Base-by-base conservation (phyloP, 495 filamentous ascomycete genomes). In the Chaetomium tenue region DNA sequence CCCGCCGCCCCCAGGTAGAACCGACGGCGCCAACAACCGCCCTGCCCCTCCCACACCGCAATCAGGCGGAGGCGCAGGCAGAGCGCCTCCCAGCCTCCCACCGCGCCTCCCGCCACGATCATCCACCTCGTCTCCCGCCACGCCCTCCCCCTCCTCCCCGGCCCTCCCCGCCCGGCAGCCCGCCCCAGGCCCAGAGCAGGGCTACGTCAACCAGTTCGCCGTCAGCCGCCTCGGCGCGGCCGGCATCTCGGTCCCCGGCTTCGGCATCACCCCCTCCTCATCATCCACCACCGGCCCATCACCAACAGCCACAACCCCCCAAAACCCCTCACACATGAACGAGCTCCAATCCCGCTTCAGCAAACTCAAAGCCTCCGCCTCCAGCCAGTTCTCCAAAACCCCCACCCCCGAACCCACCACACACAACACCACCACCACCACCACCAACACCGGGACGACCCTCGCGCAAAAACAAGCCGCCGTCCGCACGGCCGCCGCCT, bases 161-260 rank as follows among this genome's bases (percentile, higher is more conserved):
- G 66, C 62, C 48, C 71, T 60, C 28, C 75, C 67, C 48, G 58
- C 63, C 67, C 47, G 63, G 62, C 53, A 58, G 44, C 37, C 22
- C 50, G 11, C 53, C n/a, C 62, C 62, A 7, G 33, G 23, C 22
- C 54, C 54, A n/a, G 20, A 6, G 1, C 62, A 58, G 33, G 54
- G 71, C 72, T 82, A 72, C 48, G 69, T 93, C 26, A 93, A 93
- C 63, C 88, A 91, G 70, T 83, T 79, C 3, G 84, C 91, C 20
- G 71, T 90, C 40, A 79, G 77, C 42, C 82, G 91, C 25, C 81
- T 98, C 8, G 83, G 88, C 20, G 83, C 86, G 60, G 88, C 92
- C 7, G 93, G 93, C 4, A 81, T 97, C 50, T 90, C 87, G 0
- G 91, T 97, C 3, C 91, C 93, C 1, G 90, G 83, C 0, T 79